These are phyloP conservation scores for Polyporus tsugae DNA, from an alignment of 1,284 basidiomycete genomes.

Conservation along the genomic window DNA sequence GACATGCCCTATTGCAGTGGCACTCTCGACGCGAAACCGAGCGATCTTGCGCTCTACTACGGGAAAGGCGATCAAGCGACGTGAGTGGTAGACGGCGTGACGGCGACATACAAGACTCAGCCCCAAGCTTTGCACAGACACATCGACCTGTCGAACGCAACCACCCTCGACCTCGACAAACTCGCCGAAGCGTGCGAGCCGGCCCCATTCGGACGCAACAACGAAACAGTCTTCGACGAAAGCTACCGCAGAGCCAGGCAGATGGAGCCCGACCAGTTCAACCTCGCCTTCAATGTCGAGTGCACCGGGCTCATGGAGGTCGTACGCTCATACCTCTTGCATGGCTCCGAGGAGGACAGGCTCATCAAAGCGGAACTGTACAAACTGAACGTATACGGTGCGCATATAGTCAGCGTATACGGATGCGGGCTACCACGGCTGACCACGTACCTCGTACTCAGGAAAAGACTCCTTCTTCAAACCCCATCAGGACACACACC, in stretches of 20 bases:
- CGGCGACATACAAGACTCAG: too few relatives aligned
- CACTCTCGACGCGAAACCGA: too few relatives aligned
- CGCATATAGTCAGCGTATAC: background rate
- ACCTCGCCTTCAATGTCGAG: background rate
- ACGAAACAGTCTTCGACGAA: constrained; percentile 2
- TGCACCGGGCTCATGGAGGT: background rate
- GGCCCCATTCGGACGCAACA: constrained; percentile 33
- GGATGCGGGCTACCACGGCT: background rate
- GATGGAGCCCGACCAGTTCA: background rate
- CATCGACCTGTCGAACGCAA: background rate
- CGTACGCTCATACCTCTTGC: too few relatives aligned
- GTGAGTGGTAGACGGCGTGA: too few relatives aligned
- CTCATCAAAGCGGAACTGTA: background rate
- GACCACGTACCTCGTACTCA: constrained; percentile 20
- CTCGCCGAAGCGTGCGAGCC: constrained; percentile 27
- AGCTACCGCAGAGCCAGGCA: constrained; percentile 31
- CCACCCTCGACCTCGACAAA: background rate
- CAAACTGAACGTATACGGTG: background rate
- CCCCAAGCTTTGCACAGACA: background rate
- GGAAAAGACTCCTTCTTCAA: constrained; percentile 50
- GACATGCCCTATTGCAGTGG: too few relatives aligned
- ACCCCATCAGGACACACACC: constrained; percentile 51
- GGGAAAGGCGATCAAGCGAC: too few relatives aligned
- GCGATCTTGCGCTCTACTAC: too few relatives aligned
- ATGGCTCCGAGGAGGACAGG: background rate